Evolutionary conservation across 2,329 filamentous ascomycete species (phyloP), one percentile per base, ranked within the genome.

Genomic region (Xylariaceae sp.): DNA sequence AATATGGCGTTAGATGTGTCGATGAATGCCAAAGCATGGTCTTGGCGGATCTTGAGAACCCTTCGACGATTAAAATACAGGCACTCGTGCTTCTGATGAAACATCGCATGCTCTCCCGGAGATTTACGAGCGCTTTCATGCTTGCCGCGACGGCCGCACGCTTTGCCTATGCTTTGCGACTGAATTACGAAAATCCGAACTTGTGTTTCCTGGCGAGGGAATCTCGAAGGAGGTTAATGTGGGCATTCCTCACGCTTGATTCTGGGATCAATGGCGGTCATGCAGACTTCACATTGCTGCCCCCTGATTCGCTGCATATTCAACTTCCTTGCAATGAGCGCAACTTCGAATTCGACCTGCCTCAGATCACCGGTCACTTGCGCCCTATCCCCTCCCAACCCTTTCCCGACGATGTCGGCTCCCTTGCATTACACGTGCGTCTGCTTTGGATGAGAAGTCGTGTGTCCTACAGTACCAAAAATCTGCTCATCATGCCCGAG

Each of bases 281-380:
- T 52, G 60, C 68, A 11, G 75, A 77, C 48, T 74, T 75, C 38
- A 73, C 72, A 9, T 59, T 76, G 11, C 75, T 75, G 64, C 66
- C 70, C 5, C 65, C 68, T 4, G 70, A 73, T 42, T 62, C 64
- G 10, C 69, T 77, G 53, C 70, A 71, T 48, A 68, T 77, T 41
- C 71, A 75, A 51, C 68, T 76, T 11, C 75, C 75, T 0, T 77
- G 73, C 58, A 75, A 76, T 55, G 74, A 77, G 61, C 69, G 71
- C 2, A 75, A 75, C 51, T 76, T 76, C 48, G 79, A 83, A 59
- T 81, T 80, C 54, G 78, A 81, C 59, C 71, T 81, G 1, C 75
- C 78, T 5, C 78, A 82, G 57, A 68, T 71, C 5, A 78, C 77
- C 7, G 77, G 81, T 51, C 71, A 66, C 45, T 70, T 73, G 1